phyloP scores from a whole-genome alignment of 768 basidiomycete genomes.

The Mycena kentingensis region DNA sequence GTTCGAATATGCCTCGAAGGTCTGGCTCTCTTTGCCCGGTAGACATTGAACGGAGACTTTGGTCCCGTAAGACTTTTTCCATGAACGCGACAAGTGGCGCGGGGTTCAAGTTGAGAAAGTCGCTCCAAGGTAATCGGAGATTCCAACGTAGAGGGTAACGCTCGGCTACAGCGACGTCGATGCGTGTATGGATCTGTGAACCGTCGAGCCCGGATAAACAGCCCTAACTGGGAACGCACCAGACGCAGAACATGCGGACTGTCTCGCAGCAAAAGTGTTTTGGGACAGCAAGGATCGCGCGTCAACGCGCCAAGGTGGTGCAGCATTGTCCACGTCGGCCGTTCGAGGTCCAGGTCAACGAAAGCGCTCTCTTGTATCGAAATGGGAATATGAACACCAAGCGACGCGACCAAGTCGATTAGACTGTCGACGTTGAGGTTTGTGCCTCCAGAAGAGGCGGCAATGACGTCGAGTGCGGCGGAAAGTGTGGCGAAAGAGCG shows the following conservation, averaged over 20 bases:
- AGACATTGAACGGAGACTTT: background rate
- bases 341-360: background rate
- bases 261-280: background rate
- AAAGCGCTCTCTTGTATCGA: background rate
- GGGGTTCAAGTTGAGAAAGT: background rate
- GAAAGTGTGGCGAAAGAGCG: background rate
- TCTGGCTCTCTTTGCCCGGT: background rate
- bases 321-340: slow-evolving; percentile 5
- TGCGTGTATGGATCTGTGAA: background rate
- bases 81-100: background rate
- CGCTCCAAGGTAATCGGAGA: background rate
- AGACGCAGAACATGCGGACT: background rate
- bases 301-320: slow-evolving; percentile 7
- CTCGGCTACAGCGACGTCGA: background rate
- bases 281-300: background rate
- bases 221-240: background rate
- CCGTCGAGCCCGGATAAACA: background rate
- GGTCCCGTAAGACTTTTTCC: background rate
- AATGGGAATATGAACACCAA: background rate
- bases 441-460: background rate
- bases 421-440: background rate
- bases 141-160: background rate
- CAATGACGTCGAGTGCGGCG: background rate
- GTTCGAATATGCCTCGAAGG: slow-evolving; percentile 9
- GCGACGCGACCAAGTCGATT: slow-evolving; percentile 12